These are phyloP conservation scores for Aspergillus ochraceoroseus DNA, from an alignment of 2,329 filamentous ascomycete species.

Conservation along the genomic window DNA sequence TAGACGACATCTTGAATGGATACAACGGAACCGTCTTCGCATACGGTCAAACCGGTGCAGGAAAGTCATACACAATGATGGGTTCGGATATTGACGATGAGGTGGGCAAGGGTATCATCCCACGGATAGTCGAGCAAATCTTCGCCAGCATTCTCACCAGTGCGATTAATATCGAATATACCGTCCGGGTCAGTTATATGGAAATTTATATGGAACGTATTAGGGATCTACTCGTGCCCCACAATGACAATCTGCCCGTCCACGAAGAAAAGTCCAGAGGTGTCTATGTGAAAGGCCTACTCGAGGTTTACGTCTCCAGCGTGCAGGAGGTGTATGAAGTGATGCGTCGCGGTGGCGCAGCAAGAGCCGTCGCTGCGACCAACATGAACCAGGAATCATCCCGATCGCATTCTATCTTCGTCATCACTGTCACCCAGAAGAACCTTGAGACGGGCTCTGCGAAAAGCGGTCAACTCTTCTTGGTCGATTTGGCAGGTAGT, in stretches of 20 bases:
- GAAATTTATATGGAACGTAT: conserved; percentile 99
- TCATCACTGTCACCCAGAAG: conserved; percentile 95
- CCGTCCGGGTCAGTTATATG: conserved; percentile 98
- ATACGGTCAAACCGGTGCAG: conserved; percentile 95
- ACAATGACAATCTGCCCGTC: conserved; percentile 94
- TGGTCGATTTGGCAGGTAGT: conserved; percentile 96
- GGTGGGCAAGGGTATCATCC: conserved; percentile 85
- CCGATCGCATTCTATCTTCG: conserved; percentile 95
- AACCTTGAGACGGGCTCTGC: conserved; percentile 93
- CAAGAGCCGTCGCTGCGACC: conserved; percentile 87
- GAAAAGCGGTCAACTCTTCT: conserved; percentile 92
- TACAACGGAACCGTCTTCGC: conserved; percentile 99
- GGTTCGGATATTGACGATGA: conserved; percentile 89
- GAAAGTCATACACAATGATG: conserved; percentile 99
- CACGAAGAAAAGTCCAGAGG: conserved; percentile 96
- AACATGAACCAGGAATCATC: conserved; percentile 99
- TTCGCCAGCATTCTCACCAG: conserved; percentile 92
- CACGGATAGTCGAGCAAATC: conserved; percentile 94
- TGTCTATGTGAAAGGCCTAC: conserved; percentile 90
- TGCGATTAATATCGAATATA: conserved; percentile 92
- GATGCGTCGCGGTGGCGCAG: conserved; percentile 84
- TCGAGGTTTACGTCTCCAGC: conserved; percentile 93
- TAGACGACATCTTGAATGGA: conserved; percentile 96
- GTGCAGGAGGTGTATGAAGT: conserved; percentile 96
- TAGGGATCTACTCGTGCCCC: conserved; percentile 82